Base-by-base conservation (phyloP, 2,329 filamentous ascomycete genomes). In the Monosporascus sp. region DNA sequence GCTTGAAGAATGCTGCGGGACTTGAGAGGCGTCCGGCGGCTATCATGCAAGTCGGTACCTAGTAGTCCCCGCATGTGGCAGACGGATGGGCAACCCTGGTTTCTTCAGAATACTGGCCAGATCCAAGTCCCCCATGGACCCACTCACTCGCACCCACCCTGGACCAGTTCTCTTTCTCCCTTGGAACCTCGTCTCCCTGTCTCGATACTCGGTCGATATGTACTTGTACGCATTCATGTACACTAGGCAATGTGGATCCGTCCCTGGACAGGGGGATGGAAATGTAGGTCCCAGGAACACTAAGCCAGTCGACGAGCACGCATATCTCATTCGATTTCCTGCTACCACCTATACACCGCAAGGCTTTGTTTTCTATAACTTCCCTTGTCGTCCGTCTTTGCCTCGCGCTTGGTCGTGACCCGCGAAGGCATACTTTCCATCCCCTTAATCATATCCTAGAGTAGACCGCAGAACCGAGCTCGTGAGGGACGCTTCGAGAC, bases 361-460 rank as follows among this genome's bases (percentile, higher is more conserved):
- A 60, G 57, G 59, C 59, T 57, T 50, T 35, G 54, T 51, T 58
- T 47, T 60, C 60, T 63, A 63, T 62, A 62, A 63, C 56, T 62
- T 49, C 54, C 59, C 57, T 59, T 59, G 53, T 25, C 55, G 54
- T 56, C 56, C 59, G 53, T 54, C 47, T 59, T 50, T 56, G 48
- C 54, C 52, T 60, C 52, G 47, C 50, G 49, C 52, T 58, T 57
- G 50, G 53, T 17, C 52, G 44, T 43, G 50, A 55, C 53, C 55
- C 48, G 20, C 44, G 49, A 60, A 62, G 56, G 56, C 59, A 62
- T 54, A 59, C 56, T 57, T 53, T 44, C 41, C 45, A 41, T 43
- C 50, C 51, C 49, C 51, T 55, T 50, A 15, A 52, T 52, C 50
- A 53, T 47, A 38, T 50, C 46, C n/a, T 50, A 51, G 41, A 52